A percentile compares a stretch with the other conserved stretches of the same genome.
These are phyloP conservation scores for Malassezia sp. DNA, from an alignment of 1,284 basidiomycete genomes.

Conservation along the genomic window DNA sequence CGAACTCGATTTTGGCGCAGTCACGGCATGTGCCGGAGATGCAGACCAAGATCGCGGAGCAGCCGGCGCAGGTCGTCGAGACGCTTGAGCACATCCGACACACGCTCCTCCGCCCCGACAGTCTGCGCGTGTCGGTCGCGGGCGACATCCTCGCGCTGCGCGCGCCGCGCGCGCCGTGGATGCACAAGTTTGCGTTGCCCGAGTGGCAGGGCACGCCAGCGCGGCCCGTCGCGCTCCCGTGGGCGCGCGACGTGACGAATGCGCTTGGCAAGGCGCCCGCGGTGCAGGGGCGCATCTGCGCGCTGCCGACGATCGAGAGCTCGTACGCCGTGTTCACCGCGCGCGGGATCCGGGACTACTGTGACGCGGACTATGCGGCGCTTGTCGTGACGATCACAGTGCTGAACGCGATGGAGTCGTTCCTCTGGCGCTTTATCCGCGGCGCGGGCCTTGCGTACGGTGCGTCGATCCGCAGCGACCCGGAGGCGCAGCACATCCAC, in stretches of 20 bases:
- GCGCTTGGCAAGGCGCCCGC: constrained; percentile 61
- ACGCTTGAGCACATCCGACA: constrained; percentile 30
- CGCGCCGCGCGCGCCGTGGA: constrained; percentile 55
- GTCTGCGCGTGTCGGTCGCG: constrained; percentile 72
- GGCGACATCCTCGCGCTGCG: constrained; percentile 67
- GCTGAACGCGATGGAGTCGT: constrained; percentile 86
- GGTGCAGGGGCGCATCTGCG: constrained; percentile 65
- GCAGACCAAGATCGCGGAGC: constrained; percentile 54
- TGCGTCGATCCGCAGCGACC: constrained; percentile 64
- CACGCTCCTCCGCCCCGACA: constrained; percentile 54
- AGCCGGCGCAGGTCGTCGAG: constrained; percentile 25
- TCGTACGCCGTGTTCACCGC: constrained; percentile 72
- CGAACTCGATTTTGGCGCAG: constrained; percentile 62
- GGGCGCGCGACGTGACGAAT: constrained; percentile 62
- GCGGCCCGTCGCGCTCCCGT: constrained; percentile 54
- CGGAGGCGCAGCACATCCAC: constrained; percentile 68
- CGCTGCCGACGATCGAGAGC: constrained; percentile 86
- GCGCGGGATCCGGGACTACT: constrained; percentile 52
- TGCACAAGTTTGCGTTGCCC: constrained; percentile 9
- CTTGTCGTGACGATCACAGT: constrained; percentile 73
- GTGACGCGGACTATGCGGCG: constrained; percentile 70
- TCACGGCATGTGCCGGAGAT: constrained; percentile 69
- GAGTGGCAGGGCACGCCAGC: constrained; percentile 9
- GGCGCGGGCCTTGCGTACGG: constrained; percentile 62
- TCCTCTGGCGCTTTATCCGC: constrained; percentile 59